Percentiles rank a stretch among this genome's conserved stretches.
Evolutionary conservation across 768 basidiomycete genomes (phyloP).

Genomic region (Polyporus arcularius): DNA sequence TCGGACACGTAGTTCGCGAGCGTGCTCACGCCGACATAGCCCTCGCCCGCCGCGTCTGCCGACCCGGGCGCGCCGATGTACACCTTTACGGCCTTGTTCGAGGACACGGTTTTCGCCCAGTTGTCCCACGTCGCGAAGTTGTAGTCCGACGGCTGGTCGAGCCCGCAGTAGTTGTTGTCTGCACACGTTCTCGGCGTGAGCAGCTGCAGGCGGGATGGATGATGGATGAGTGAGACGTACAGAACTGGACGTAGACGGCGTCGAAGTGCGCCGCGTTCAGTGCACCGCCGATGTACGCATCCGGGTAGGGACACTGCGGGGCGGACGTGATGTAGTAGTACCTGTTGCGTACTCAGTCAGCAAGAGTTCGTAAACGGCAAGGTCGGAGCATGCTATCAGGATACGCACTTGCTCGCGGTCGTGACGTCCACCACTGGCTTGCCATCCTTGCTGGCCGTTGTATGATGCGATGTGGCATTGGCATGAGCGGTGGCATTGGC

Average conservation of each 20-base stretch:
- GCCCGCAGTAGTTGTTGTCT: conserved; percentile 62
- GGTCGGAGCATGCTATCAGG: background rate
- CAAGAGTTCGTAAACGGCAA: background rate
- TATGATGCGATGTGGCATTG: background rate
- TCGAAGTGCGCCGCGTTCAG: conserved; percentile 66
- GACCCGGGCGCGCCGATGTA: conserved; percentile 68
- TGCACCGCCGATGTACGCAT: conserved; percentile 52
- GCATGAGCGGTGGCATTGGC: conserved; percentile 13
- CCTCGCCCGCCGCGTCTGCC: conserved; percentile 54
- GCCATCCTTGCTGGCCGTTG: background rate
- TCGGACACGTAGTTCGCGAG: conserved; percentile 46
- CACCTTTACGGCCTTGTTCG: conserved; percentile 60
- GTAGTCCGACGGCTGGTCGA: conserved; percentile 48
- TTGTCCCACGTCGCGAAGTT: conserved; percentile 62
- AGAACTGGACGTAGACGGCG: conserved; percentile 74
- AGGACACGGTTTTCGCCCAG: conserved; percentile 60
- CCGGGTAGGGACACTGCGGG: conserved; percentile 72
- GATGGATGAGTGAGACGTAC: conserved; percentile 31
- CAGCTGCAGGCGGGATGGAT: background rate
- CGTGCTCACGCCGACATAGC: conserved; percentile 49
- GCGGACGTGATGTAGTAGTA: conserved; percentile 69
- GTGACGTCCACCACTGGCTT: conserved; percentile 9
- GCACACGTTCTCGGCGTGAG: background rate
- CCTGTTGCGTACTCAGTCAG: background rate
- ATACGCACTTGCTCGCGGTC: conserved; percentile 15